phyloP scores from a whole-genome alignment of 176 grass and related monocot genomes.

The Oryza meyeriana region DNA sequence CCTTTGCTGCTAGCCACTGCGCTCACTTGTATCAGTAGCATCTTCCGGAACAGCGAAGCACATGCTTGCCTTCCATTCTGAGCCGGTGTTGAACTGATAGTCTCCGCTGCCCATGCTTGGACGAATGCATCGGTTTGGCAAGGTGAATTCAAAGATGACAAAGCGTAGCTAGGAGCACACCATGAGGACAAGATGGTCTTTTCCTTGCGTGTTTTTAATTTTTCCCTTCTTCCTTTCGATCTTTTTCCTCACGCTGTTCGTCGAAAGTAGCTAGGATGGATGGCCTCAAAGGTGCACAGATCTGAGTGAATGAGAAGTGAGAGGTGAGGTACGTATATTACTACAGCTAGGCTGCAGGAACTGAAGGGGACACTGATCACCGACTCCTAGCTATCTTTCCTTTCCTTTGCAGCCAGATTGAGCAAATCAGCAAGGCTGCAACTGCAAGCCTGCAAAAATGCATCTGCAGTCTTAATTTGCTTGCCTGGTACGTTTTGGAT shows the following conservation, averaged over 20 bases:
- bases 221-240: neutral
- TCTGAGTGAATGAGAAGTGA: neutral
- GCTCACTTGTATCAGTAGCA: neutral
- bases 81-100: neutral
- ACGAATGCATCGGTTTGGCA: neutral
- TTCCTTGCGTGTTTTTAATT: neutral
- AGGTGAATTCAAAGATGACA: neutral
- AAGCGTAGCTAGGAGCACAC: neutral
- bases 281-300: neutral
- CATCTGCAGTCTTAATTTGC: conserved; percentile 20
- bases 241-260: neutral
- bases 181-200: neutral
- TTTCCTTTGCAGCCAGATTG: neutral
- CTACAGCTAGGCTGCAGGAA: neutral
- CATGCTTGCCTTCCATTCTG: neutral
- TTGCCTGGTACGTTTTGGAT: conserved; percentile 39
- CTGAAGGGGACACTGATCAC: neutral
- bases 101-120: neutral
- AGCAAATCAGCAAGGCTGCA: conserved; percentile 7
- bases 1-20: neutral
- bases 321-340: neutral
- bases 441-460: neutral
- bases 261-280: neutral
- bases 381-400: neutral
- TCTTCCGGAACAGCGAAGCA: neutral